Evolutionary conservation across 2,329 filamentous ascomycete species (phyloP).

Genomic region (Dendryphion nanum): DNA sequence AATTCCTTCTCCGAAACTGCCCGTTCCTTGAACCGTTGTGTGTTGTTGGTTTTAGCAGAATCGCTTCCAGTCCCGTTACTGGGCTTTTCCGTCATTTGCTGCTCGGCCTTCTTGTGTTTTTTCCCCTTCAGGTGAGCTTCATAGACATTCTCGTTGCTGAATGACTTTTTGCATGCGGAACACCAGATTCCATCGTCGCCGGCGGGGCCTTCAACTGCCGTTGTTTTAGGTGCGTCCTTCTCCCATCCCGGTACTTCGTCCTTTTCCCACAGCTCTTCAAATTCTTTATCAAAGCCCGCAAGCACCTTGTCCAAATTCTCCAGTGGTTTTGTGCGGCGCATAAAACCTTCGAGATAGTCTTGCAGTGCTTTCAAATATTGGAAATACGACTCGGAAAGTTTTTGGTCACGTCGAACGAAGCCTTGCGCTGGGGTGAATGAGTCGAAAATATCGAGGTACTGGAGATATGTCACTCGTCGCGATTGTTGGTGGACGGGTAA

Average conservation of each 20-base stretch:
- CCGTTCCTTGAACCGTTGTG: constrained; percentile 69
- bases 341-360: constrained; percentile 82
- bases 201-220: constrained; percentile 45
- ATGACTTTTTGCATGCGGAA: constrained; percentile 87
- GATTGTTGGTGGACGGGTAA: constrained; percentile 72
- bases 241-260: constrained; percentile 79
- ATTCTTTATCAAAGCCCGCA: constrained; percentile 74
- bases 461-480: constrained; percentile 74
- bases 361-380: constrained; percentile 79
- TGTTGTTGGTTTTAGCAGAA: constrained; percentile 6
- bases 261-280: constrained; percentile 77
- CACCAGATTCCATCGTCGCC: constrained; percentile 79
- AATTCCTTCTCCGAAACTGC: constrained; percentile 88
- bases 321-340: constrained; percentile 78
- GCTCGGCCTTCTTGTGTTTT: constrained; percentile 83
- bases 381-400: constrained; percentile 91
- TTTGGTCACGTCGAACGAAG: constrained; percentile 75
- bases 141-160: constrained; percentile 94
- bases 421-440: constrained; percentile 73
- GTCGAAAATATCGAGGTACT: constrained; percentile 92
- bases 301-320: constrained; percentile 83
- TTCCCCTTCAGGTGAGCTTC: constrained; percentile 84
- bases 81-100: constrained; percentile 10
- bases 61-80: constrained; percentile 13
- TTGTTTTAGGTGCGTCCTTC: constrained; percentile 45